Evolutionary conservation across 176 grass and related monocot species (phyloP).

Genomic region (Oryza meyeriana): DNA sequence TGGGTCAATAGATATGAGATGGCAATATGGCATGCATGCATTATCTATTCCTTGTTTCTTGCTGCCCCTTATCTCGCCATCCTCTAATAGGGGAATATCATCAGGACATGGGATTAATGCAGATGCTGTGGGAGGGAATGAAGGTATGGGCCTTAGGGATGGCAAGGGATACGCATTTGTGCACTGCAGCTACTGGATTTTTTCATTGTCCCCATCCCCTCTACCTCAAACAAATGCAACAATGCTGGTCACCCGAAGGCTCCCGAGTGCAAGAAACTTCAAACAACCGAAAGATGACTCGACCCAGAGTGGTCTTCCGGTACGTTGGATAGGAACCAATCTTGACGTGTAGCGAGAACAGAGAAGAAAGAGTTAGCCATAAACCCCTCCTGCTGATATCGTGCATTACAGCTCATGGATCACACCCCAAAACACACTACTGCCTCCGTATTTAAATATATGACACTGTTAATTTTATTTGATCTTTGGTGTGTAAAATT

Average conservation of each 20-base stretch:
- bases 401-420: too few species aligned
- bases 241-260: neutral
- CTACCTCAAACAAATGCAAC: neutral
- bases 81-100: neutral
- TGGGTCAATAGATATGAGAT: neutral
- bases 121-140: conserved; percentile 28
- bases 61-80: conserved; percentile 1
- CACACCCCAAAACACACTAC: too few species aligned
- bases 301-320: too few species aligned
- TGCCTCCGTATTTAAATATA: too few species aligned
- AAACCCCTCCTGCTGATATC: too few species aligned
- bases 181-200: neutral
- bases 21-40: neutral
- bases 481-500: too few species aligned
- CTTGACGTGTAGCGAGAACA: too few species aligned
- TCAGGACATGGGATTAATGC: neutral
- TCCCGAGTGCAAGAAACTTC: neutral
- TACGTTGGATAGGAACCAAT: too few species aligned
- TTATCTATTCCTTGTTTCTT: neutral
- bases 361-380: too few species aligned
- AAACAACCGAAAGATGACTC: neutral
- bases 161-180: conserved; percentile 12
- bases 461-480: too few species aligned
- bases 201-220: neutral
- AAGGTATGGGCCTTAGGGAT: conserved; percentile 21